Conservation (phyloP, 2,329 filamentous ascomycete genomes). For the Fusarium sambucinum region DNA sequence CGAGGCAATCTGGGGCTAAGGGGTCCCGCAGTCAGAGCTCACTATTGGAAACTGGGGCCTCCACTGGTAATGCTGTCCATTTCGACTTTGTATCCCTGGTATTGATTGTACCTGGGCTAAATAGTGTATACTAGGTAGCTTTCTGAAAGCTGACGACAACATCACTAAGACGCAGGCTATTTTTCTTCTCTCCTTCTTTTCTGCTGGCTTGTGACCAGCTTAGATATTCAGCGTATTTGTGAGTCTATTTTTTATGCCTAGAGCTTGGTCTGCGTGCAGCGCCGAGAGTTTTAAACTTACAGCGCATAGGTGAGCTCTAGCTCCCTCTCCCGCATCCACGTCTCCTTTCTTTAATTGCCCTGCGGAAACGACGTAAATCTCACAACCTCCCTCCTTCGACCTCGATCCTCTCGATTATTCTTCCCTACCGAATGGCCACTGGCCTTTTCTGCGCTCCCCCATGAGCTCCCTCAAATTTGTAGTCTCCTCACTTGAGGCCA, state of each 20-base stretch:
- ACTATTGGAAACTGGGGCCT: constrained; percentile 37
- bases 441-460: constrained; percentile 63
- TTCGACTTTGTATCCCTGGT: constrained; percentile 32
- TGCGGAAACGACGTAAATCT: constrained; percentile 34
- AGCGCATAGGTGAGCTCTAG: constrained; percentile 28
- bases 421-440: constrained; percentile 59
- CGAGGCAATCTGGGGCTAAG: constrained; percentile 17
- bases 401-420: constrained; percentile 17
- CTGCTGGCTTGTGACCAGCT: background rate
- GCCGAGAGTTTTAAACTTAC: constrained; percentile 8
- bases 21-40: constrained; percentile 29
- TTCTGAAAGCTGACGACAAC: constrained; percentile 28
- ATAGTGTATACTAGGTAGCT: constrained; percentile 15
- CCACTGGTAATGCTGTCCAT: constrained; percentile 45
- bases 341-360: constrained; percentile 44
- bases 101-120: constrained; percentile 8
- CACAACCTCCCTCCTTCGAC: constrained; percentile 23
- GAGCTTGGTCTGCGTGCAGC: background rate
- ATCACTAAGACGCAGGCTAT: constrained; percentile 24
- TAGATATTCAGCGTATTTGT: background rate
- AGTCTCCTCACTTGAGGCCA: constrained; percentile 90
- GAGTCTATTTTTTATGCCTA: background rate
- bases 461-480: constrained; percentile 98
- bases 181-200: constrained; percentile 4
- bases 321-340: constrained; percentile 28